Evolutionary conservation across 176 grass and related monocot species (phyloP).

Genomic region (Tillandsia leiboldiana): DNA sequence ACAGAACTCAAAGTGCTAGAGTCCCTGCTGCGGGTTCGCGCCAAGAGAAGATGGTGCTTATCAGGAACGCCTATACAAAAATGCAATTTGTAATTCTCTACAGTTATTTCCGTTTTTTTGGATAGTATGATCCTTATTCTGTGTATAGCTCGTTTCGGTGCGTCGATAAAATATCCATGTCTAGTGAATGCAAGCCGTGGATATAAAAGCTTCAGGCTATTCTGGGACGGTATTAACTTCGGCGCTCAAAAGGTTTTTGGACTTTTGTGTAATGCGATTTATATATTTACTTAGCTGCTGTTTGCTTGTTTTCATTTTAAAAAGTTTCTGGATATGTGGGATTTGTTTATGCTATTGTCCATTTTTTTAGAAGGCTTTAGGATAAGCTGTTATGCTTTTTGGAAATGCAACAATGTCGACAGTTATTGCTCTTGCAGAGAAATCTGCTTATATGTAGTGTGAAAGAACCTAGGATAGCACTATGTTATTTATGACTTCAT

Average conservation of each 20-base stretch:
- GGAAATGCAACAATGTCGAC: too few species aligned
- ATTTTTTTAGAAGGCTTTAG: neutral
- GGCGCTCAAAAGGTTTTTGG: conserved; percentile 85
- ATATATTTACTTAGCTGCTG: conserved; percentile 5
- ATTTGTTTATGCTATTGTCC: neutral
- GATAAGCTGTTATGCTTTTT: neutral
- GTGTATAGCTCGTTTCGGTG: conserved; percentile 64
- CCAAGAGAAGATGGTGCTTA: conserved; percentile 96
- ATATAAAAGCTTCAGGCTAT: conserved; percentile 94
- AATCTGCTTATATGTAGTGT: too few species aligned
- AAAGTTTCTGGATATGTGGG: too few species aligned
- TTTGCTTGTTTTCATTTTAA: neutral
- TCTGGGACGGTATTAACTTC: conserved; percentile 63
- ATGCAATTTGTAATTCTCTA: conserved; percentile 90
- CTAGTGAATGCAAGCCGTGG: conserved; percentile 57
- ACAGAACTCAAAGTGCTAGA: conserved; percentile 74
- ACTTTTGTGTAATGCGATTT: conserved; percentile 4
- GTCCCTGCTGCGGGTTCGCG: conserved; percentile 92
- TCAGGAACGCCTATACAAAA: conserved; percentile 98
- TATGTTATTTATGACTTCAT: too few species aligned
- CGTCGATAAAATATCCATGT: conserved; percentile 87
- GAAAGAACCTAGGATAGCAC: too few species aligned
- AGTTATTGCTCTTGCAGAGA: too few species aligned
- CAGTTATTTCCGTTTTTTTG: conserved; percentile 97
- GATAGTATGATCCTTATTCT: conserved; percentile 88